Percentiles rank a stretch among this genome's conserved stretches.
Evolutionary conservation across 306 rosid species (phyloP).

Genomic region (Vigna trinervia): DNA sequence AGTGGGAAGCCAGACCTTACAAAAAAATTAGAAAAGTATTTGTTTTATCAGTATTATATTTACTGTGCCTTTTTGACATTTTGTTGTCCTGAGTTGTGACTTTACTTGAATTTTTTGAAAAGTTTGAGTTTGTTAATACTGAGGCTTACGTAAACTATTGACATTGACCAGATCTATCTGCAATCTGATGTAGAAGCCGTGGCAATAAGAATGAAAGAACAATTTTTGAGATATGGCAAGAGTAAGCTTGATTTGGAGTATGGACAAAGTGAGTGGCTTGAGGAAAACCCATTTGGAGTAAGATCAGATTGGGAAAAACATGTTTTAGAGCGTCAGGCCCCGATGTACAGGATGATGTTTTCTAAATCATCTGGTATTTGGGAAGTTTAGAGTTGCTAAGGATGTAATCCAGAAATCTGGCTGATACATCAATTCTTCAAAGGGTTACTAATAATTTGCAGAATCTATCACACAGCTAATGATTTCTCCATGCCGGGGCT

Average conservation of each 20-base stretch:
- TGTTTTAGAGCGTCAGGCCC: conserved; percentile 74
- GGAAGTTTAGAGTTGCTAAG: conserved; percentile 43
- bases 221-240: conserved; percentile 67
- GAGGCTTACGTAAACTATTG: conserved; percentile 21
- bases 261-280: conserved; percentile 68
- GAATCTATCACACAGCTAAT: conserved; percentile 9
- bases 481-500: conserved; percentile 23
- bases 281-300: conserved; percentile 82
- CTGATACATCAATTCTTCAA: conserved; percentile 24
- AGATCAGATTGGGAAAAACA: conserved; percentile 90
- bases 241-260: conserved; percentile 64
- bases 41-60: neutral
- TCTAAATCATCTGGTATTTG: conserved; percentile 50
- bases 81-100: neutral
- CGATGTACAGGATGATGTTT: conserved; percentile 81
- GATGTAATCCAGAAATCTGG: conserved; percentile 38
- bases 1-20: conserved; percentile 7
- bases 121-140: conserved; percentile 26
- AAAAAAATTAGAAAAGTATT: no score
- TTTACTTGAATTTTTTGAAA: conserved; percentile 13
- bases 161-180: conserved; percentile 73
- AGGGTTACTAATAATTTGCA: conserved; percentile 32
- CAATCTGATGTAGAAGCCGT: conserved; percentile 84
- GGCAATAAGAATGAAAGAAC: conserved; percentile 76
- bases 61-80: neutral